Base-by-base conservation (phyloP, 208 protist genomes). In the Trichomonas vaginalis region DNA sequence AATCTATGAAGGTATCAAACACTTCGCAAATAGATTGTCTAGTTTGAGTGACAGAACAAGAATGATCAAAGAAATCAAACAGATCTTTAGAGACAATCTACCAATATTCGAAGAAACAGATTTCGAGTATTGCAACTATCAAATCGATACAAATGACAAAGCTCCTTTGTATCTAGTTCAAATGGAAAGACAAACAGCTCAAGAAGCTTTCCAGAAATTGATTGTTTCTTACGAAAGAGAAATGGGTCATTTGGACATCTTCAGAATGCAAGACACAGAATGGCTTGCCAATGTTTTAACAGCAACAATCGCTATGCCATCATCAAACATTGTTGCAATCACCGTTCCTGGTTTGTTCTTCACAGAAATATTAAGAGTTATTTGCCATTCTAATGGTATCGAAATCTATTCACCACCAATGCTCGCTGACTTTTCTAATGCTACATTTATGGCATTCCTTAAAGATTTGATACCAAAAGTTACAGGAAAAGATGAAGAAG, bases 61-160 rank as follows among this genome's bases (percentile, higher is more conserved):
- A 47, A 51, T 92, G 45, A 51, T 39, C 0, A 92, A 92, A 92
- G 40, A 48, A n/a, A 92, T 92, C 8, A 92, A 39, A n/a, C 12
- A 92, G 12, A 92, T 92, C 27, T 92, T 92, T 32, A 35, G 45
- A 42, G 86, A 92, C 17, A 51, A 2, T 12, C 37, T 92, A 23
- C 27, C 40, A 35, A 88, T n/a, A 0, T 92, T 92, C 46, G 86
- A 92, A 51, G 45, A 56, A 21, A 56, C 4, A 4, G 86, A 92
- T 32, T 92, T 51, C 45, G 86, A 92, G 45, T 92, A 92, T 32
- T 48, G 40, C 42, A 92, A 92, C n/a, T 92, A 92, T 47, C 86
- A 92, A 47, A 92, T 92, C 45, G 86, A 92, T n/a, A 56, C n/a
- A 9, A 92, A 92, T 51, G 86, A 92, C 37, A 92, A 92, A 32